phyloP scores from a whole-genome alignment of 2,329 filamentous ascomycete genomes.

The Ilyonectria destructans region DNA sequence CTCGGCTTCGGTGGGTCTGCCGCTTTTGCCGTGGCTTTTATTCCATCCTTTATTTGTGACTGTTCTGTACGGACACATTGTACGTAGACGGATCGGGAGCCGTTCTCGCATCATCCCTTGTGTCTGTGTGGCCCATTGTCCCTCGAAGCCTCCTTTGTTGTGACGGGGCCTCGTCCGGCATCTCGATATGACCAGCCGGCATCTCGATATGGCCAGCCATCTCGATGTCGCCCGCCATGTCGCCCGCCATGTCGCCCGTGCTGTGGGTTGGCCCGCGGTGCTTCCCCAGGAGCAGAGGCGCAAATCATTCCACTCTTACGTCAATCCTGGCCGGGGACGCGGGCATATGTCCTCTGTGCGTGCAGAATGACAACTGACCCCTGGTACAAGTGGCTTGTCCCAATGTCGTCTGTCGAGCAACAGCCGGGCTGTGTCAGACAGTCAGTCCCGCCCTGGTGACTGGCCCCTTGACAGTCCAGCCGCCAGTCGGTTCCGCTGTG shows the following conservation, averaged over 20 bases:
- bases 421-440: background rate
- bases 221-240: too few relatives aligned
- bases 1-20: background rate
- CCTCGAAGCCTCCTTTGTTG: background rate
- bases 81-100: background rate
- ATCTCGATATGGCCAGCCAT: too few relatives aligned
- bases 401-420: background rate
- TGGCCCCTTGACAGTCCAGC: background rate
- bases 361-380: constrained; percentile 9
- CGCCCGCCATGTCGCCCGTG: background rate
- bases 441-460: background rate
- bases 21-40: background rate
- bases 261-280: background rate
- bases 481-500: background rate
- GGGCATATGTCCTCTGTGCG: background rate
- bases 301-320: constrained; percentile 29
- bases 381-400: constrained; percentile 5
- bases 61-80: too few relatives aligned
- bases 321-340: constrained; percentile 7
- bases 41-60: too few relatives aligned
- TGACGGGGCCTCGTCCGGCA: background rate
- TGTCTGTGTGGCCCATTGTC: background rate
- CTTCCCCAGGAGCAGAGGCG: background rate
- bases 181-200: background rate
- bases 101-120: background rate